Base-by-base conservation (phyloP, 2,329 filamentous ascomycete genomes). In the Fusarium torulosum region DNA sequence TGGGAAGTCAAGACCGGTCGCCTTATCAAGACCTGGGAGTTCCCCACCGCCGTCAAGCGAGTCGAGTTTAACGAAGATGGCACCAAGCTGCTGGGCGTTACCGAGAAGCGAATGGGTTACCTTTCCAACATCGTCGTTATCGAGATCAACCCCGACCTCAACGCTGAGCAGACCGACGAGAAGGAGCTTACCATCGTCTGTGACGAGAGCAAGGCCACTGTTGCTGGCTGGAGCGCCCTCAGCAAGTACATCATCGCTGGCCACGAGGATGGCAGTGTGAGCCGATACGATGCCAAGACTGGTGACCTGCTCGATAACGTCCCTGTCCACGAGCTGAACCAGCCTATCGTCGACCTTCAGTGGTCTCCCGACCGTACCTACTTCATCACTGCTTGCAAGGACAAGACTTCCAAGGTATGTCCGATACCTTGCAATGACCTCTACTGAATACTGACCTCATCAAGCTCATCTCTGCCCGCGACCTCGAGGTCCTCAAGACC, bases 31-130 rank as follows among this genome's bases (percentile, higher is more conserved):
- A 92, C 91, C 58, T 99, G 96, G 96, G 94, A 99, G 73, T 97
- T 97, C 83, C 90, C 92, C 63, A 98, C 96, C 43, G 94, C 94
- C 70, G 93, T 99, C 81, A 98, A 99, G 89, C 90, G 96, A 75
- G 94, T 97, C 79, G 95, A 97, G 83, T 99, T 99, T 85, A 94
- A 90, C 78, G 91, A 97, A 76, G 96, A 99, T 81, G 96, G 95
- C 76, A 91, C 88, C 76, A 89, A 92, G 83, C 86, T 99, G 75
- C 85, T 99, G 70, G 95, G 93, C 68, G 94, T 99, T 68, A 99
- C 96, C 53, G 96, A 99, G 85, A 97, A 97, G 91, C 93, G 96
- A 76, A 97, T 97, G 89, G 96, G 96, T 72, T 95, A 93, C 82
- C 86, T 98, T 71, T 93, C 93, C 78, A 97, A 94, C 73, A 97